phyloP scores from a whole-genome alignment of 345 rosid genomes.

The Noccaea bulbosa region DNA sequence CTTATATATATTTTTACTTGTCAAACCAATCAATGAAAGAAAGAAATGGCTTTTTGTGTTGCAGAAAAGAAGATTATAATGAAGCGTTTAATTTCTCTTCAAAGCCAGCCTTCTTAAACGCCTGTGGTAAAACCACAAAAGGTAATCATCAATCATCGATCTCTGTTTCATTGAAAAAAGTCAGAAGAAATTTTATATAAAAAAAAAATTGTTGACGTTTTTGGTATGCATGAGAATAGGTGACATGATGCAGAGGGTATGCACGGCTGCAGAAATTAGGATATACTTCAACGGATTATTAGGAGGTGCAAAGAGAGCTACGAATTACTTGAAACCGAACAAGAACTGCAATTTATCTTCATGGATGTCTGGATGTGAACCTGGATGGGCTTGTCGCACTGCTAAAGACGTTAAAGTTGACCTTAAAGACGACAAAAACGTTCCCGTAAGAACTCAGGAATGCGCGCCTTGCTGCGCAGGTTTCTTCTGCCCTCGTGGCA shows the following conservation, averaged over 20 bases:
- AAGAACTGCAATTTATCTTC: conserved; percentile 85
- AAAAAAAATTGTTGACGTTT: neutral
- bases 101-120: conserved; percentile 56
- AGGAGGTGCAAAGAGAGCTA: conserved; percentile 49
- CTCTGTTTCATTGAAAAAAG: neutral
- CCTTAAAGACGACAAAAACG: conserved; percentile 56
- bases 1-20: neutral
- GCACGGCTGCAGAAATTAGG: conserved; percentile 89
- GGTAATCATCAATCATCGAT: conserved; percentile 47
- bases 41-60: conserved; percentile 15
- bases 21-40: neutral
- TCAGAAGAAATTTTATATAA: neutral
- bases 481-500: conserved; percentile 96
- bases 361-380: conserved; percentile 96
- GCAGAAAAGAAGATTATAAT: conserved; percentile 82
- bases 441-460: conserved; percentile 57
- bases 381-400: conserved; percentile 94
- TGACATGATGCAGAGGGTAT: conserved; percentile 67
- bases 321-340: conserved; percentile 70
- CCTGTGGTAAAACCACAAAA: conserved; percentile 61
- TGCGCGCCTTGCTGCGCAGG: conserved; percentile 87
- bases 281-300: conserved; percentile 72
- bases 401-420: conserved; percentile 51
- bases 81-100: conserved; percentile 85
- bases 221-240: conserved; percentile 48